A percentile compares a stretch with the other conserved stretches of the same genome.
phyloP scores from a whole-genome alignment of 768 basidiomycete species.

The Podaxis sp. region DNA sequence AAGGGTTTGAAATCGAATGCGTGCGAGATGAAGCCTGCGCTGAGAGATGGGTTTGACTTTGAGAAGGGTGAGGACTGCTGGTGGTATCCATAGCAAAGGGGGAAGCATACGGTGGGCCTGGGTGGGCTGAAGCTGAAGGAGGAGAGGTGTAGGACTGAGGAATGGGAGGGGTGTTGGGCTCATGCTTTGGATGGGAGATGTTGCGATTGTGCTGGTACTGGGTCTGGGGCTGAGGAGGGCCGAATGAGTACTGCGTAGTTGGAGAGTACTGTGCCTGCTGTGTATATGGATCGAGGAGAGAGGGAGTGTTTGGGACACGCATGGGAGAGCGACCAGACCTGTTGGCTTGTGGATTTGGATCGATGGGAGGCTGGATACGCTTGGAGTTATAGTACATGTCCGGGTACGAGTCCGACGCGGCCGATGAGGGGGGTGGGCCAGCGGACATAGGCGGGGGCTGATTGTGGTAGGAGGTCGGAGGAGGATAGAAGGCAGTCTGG shows the following conservation, averaged over 20 bases:
- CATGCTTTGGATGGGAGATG: conserved; percentile 53
- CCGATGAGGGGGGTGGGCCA: conserved; percentile 26
- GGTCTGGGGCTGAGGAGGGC: conserved; percentile 30
- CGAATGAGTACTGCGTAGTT: conserved; percentile 48
- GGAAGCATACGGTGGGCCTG: conserved; percentile 18
- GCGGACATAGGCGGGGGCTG: conserved; percentile 12
- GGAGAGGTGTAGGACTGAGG: conserved; percentile 57
- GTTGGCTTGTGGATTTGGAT: conserved; percentile 35
- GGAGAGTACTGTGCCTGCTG: conserved; percentile 68
- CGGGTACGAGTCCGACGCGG: conserved; percentile 45
- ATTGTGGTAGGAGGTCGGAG: conserved; percentile 30
- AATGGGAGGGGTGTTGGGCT: conserved; percentile 43
- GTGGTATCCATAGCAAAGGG: conserved; percentile 64
- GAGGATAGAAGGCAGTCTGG: conserved; percentile 51
- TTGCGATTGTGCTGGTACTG: conserved; percentile 52
- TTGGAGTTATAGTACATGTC: conserved; percentile 66
- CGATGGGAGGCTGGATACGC: conserved; percentile 46
- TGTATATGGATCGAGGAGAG: conserved; percentile 58
- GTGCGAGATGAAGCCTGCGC: conserved; percentile 46
- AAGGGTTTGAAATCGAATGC: conserved; percentile 61
- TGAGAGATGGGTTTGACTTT: conserved; percentile 47
- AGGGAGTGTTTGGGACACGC: conserved; percentile 43
- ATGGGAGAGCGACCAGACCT: conserved; percentile 61
- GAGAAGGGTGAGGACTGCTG: conserved; percentile 56
- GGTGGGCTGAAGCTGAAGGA: conserved; percentile 21